A percentile compares a stretch with the other conserved stretches of the same genome.
Conservation (phyloP, 345 rosid species). For the Arabidopsis arenosa region DNA sequence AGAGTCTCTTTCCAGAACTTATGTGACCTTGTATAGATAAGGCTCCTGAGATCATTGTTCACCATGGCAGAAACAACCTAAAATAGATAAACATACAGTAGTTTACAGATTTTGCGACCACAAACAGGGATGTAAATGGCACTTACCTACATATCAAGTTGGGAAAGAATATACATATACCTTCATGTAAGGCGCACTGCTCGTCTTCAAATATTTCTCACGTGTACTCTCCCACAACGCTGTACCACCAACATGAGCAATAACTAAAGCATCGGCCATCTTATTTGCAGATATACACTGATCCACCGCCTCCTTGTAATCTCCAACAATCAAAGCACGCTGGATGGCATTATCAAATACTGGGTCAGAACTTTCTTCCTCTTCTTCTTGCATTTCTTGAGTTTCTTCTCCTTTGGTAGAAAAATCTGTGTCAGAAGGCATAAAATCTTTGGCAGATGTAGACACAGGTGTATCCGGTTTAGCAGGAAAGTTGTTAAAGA, state of each 20-base stretch:
- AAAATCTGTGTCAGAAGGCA: constrained; percentile 49
- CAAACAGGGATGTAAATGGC: constrained; percentile 28
- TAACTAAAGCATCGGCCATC: constrained; percentile 95
- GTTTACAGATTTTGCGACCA: constrained; percentile 20
- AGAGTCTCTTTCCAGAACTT: constrained; percentile 98
- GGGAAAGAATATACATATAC: constrained; percentile 42
- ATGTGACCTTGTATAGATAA: constrained; percentile 74
- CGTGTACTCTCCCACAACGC: constrained; percentile 92
- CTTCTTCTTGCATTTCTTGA: constrained; percentile 55
- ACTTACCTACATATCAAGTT: constrained; percentile 10
- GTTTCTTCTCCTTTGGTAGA: constrained; percentile 47
- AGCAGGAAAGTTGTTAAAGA: constrained; percentile 94
- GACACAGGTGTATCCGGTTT: constrained; percentile 76
- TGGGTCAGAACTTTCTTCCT: constrained; percentile 69
- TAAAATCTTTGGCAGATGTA: constrained; percentile 52
- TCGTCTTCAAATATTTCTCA: constrained; percentile 77
- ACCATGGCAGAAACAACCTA: constrained; percentile 98
- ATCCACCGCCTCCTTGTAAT: constrained; percentile 92
- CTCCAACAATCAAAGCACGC: constrained; percentile 92
- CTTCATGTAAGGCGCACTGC: constrained; percentile 82
- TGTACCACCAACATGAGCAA: constrained; percentile 95
- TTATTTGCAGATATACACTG: constrained; percentile 83
- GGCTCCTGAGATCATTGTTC: constrained; percentile 83
- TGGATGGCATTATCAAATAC: constrained; percentile 87
- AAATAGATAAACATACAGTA: constrained; percentile 38